Evolutionary conservation across 2,329 filamentous ascomycete genomes (phyloP).

Genomic region (Hypoxylon sp.): DNA sequence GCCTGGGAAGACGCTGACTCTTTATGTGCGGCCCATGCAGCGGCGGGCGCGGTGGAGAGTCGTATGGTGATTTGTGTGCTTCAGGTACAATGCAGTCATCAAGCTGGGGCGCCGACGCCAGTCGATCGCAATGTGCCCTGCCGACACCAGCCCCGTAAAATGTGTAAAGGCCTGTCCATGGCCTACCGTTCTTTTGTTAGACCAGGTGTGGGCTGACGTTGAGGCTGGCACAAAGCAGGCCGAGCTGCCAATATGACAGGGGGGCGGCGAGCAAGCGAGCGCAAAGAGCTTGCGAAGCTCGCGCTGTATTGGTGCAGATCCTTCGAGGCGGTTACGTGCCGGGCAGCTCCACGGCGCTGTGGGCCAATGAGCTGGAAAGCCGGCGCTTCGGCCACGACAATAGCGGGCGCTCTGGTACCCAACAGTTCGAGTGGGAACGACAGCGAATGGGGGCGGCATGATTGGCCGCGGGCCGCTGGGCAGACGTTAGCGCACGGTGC

Average conservation of each 20-base stretch:
- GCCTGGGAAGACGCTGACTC: conserved; percentile 12
- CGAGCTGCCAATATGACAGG: conserved; percentile 27
- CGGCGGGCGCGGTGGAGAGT: conserved; percentile 10
- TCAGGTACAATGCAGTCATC: conserved; percentile 12
- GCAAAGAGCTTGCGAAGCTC: conserved; percentile 13
- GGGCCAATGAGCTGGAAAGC: conserved; percentile 22
- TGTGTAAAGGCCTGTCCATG: conserved; percentile 18
- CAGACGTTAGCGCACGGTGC: conserved; percentile 27
- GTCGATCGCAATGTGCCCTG: conserved; percentile 30
- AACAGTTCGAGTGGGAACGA: conserved; percentile 25
- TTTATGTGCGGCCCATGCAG: no score
- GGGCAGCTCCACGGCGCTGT: conserved; percentile 5
- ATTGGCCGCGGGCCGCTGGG: conserved; percentile 19
- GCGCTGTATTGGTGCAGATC: conserved; percentile 28
- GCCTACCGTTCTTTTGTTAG: conserved; percentile 25
- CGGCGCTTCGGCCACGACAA: conserved; percentile 19
- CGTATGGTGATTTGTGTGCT: conserved; percentile 24
- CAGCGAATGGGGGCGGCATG: conserved; percentile 18
- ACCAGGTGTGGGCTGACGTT: conserved; percentile 32
- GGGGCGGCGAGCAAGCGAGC: conserved; percentile 31
- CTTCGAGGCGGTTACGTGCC: conserved; percentile 8
- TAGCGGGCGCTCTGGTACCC: conserved; percentile 25
- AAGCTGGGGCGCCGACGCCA: conserved; percentile 23
- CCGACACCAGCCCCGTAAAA: conserved; percentile 27
- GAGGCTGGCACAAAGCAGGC: conserved; percentile 28